phyloP scores from a whole-genome alignment of 2,329 filamentous ascomycete species.

The Colletotrichum sp. region DNA sequence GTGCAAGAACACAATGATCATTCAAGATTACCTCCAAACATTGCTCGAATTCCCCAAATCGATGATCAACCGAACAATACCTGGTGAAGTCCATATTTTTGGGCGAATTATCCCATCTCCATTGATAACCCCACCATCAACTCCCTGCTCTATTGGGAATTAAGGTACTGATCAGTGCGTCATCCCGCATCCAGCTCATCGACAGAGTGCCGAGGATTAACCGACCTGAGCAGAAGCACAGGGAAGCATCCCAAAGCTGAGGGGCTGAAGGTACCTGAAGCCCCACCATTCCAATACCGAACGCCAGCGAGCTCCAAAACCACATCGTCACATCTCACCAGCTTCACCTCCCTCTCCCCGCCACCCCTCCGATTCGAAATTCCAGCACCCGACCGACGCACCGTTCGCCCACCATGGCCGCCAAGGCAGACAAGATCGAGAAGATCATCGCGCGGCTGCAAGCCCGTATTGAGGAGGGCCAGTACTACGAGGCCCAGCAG shows the following conservation, averaged over 20 bases:
- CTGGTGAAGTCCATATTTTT: background rate
- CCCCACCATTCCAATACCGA: background rate
- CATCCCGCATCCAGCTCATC: background rate
- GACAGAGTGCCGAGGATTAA: background rate
- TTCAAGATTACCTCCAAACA: background rate
- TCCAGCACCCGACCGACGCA: background rate
- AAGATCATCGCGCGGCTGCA: constrained; percentile 72
- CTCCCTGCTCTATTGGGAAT: background rate
- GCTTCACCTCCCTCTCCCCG: background rate
- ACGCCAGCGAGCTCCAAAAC: background rate
- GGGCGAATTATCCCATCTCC: background rate
- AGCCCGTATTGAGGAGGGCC: constrained; percentile 85
- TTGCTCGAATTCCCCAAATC: background rate
- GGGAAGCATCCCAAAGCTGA: background rate
- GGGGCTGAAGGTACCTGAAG: background rate
- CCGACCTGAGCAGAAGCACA: background rate
- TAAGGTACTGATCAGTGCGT: constrained; percentile 6
- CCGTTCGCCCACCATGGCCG: constrained; percentile 1
- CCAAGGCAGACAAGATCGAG: constrained; percentile 49
- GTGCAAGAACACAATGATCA: background rate
- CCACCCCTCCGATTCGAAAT: background rate
- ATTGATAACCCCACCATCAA: background rate
- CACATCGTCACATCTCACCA: background rate
- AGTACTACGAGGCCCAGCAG: constrained; percentile 98
- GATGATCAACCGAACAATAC: background rate